Conservation (phyloP, 202 grass and related monocot genomes). For the Zoysia matrella region DNA sequence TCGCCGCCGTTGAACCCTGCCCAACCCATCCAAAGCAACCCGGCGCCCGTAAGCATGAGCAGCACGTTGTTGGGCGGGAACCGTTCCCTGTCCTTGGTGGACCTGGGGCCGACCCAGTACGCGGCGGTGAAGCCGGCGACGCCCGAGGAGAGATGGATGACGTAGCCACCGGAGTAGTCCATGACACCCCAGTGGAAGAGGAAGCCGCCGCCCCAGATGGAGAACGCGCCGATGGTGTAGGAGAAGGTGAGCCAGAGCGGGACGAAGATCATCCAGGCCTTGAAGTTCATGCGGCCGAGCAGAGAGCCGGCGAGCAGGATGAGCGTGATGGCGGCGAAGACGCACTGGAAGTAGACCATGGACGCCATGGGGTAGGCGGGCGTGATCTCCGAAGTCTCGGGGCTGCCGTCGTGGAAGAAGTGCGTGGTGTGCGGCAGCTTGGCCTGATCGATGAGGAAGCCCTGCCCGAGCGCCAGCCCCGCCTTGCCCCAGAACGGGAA, state of each 20-base stretch:
- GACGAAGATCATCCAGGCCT: slow-evolving; percentile 92
- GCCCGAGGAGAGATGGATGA: no score
- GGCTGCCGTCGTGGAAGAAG: neutral
- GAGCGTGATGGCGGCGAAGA: slow-evolving; percentile 90
- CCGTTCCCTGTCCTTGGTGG: slow-evolving; percentile 87
- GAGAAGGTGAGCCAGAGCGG: slow-evolving; percentile 97
- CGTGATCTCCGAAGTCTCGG: neutral
- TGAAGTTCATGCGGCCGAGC: slow-evolving; percentile 93
- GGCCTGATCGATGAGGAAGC: slow-evolving; percentile 65
- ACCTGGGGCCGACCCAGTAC: slow-evolving; percentile 68
- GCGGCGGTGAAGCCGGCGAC: no score
- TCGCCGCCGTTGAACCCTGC: slow-evolving; percentile 95
- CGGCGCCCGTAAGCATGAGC: slow-evolving; percentile 87
- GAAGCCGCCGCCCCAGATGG: slow-evolving; percentile 90
- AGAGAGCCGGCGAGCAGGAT: slow-evolving; percentile 85
- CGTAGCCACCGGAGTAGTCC: slow-evolving; percentile 84
- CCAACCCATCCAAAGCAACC: slow-evolving; percentile 97
- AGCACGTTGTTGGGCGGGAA: slow-evolving; percentile 94
- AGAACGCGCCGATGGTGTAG: slow-evolving; percentile 92
- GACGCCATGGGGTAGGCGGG: slow-evolving; percentile 83
- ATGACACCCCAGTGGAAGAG: slow-evolving; percentile 98
- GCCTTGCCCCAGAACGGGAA: slow-evolving; percentile 91
- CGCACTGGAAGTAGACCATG: slow-evolving; percentile 98
- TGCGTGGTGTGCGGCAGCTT: slow-evolving; percentile 48
- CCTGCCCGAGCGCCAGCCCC: slow-evolving; percentile 57